Evolutionary conservation across 495 filamentous ascomycete genomes (phyloP).

Genomic region (Aspergillus biplanus): DNA sequence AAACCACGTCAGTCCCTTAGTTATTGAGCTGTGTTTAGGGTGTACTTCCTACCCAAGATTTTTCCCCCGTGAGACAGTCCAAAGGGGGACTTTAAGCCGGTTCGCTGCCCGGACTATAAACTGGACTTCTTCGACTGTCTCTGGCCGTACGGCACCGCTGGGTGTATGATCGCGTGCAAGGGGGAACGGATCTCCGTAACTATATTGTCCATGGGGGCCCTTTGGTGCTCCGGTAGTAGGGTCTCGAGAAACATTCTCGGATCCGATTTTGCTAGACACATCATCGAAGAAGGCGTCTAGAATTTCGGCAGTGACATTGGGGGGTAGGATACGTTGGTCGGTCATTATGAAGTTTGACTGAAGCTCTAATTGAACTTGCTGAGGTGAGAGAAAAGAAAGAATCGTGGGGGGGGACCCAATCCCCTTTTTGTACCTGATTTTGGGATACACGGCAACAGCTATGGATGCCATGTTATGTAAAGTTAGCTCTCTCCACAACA

Average conservation of each 20-base stretch:
- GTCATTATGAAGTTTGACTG: not conserved
- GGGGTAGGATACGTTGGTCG: not conserved
- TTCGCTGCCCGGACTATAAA: not conserved
- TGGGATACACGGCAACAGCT: too few relatives aligned
- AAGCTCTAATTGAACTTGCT: too few relatives aligned
- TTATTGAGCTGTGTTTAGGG: too few relatives aligned
- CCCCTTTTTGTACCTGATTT: not conserved
- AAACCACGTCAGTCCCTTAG: too few relatives aligned
- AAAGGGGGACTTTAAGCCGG: not conserved
- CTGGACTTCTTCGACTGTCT: not conserved
- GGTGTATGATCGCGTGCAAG: not conserved
- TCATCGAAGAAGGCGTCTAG: not conserved
- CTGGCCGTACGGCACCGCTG: not conserved
- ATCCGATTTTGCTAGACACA: not conserved
- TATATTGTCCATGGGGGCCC: not conserved
- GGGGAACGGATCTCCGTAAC: not conserved
- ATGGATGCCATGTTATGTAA: too few relatives aligned
- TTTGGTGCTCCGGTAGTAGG: not conserved
- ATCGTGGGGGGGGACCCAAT: too few relatives aligned
- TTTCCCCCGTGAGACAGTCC: not conserved
- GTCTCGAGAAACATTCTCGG: not conserved
- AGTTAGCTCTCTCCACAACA: too few relatives aligned
- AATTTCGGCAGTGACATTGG: not conserved
- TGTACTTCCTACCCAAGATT: not conserved
- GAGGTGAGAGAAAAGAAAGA: too few relatives aligned